phyloP scores from a whole-genome alignment of 805 yeast species.

The Starmerella roubikii region DNA sequence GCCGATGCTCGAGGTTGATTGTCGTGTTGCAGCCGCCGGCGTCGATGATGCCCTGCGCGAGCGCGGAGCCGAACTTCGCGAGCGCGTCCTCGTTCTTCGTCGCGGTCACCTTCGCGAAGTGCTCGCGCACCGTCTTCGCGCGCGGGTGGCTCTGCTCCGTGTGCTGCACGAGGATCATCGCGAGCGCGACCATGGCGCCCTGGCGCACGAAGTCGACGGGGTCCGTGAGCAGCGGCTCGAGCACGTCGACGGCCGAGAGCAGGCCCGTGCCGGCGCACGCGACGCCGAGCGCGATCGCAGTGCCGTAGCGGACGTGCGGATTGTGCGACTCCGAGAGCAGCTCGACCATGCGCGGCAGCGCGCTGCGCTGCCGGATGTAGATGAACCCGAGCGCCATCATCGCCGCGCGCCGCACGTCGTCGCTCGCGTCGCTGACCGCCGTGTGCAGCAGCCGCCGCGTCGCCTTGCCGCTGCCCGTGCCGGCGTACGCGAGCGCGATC shows the following conservation, averaged over 20 bases:
- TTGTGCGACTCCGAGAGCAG: slow-evolving; percentile 86
- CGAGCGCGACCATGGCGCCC: slow-evolving; percentile 84
- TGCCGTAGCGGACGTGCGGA: slow-evolving; percentile 96
- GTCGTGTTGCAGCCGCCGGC: slow-evolving; percentile 99
- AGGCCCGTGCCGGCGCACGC: slow-evolving; percentile 92
- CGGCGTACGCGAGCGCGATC: slow-evolving; percentile 90
- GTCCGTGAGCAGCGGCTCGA: slow-evolving; percentile 86
- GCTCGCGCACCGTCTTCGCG: slow-evolving; percentile 62
- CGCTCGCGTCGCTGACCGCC: slow-evolving; percentile 93
- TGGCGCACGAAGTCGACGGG: slow-evolving; percentile 95
- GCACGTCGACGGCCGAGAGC: slow-evolving; percentile 76
- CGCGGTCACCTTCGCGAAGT: slow-evolving; percentile 58
- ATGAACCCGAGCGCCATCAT: slow-evolving; percentile 86
- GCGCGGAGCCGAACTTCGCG: slow-evolving; percentile 94
- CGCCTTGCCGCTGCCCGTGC: slow-evolving; percentile 83
- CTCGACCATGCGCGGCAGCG: slow-evolving; percentile 91
- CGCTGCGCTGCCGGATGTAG: slow-evolving; percentile 75
- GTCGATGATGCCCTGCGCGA: slow-evolving; percentile 94
- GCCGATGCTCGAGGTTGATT: slow-evolving; percentile 72
- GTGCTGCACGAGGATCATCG: slow-evolving; percentile 80
- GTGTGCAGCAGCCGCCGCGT: slow-evolving; percentile 74
- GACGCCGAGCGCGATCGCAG: slow-evolving; percentile 92
- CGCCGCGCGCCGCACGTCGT: slow-evolving; percentile 93
- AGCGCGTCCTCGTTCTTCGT: slow-evolving; percentile 92
- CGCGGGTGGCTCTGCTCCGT: slow-evolving; percentile 70